A percentile compares a stretch with the other conserved stretches of the same genome.
Evolutionary conservation across 192 early-diverging fungal species (phyloP).

Genomic region (Neocallimastix lanati): DNA sequence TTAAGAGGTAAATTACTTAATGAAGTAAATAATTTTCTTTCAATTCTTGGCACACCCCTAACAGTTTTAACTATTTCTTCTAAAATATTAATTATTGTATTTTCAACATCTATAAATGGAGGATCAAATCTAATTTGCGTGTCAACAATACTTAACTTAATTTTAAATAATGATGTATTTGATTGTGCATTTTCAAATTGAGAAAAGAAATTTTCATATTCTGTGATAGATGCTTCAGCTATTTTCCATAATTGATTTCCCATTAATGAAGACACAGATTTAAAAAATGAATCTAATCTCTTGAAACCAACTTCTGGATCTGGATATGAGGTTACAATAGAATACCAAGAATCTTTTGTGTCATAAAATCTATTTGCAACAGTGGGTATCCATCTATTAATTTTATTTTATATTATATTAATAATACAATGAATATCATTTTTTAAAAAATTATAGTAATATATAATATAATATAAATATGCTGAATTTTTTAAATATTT

Average conservation of each 20-base stretch:
- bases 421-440: no score
- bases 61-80: slow-evolving; percentile 32
- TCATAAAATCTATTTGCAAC: slow-evolving; percentile 35
- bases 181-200: slow-evolving; percentile 18
- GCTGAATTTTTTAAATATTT: no score
- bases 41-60: slow-evolving; percentile 33
- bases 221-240: slow-evolving; percentile 18
- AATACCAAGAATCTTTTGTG: slow-evolving; percentile 35
- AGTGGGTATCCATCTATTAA: slow-evolving; percentile 33
- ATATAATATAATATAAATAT: no score
- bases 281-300: slow-evolving; percentile 35
- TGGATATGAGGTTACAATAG: slow-evolving; percentile 16
- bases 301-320: slow-evolving; percentile 32
- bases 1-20: slow-evolving; percentile 16
- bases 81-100: slow-evolving; percentile 20
- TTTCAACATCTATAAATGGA: slow-evolving; percentile 29
- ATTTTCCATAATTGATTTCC: slow-evolving; percentile 35
- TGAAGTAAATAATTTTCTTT: slow-evolving; percentile 38
- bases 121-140: slow-evolving; percentile 43
- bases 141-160: slow-evolving; percentile 26
- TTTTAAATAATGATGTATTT: slow-evolving; percentile 24
- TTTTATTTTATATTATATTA: no score
- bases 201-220: slow-evolving; percentile 32
- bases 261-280: slow-evolving; percentile 32
- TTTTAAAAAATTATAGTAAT: no score